Conservation (phyloP, 2,329 filamentous ascomycete genomes). For the Plectosphaerella cucumerina region DNA sequence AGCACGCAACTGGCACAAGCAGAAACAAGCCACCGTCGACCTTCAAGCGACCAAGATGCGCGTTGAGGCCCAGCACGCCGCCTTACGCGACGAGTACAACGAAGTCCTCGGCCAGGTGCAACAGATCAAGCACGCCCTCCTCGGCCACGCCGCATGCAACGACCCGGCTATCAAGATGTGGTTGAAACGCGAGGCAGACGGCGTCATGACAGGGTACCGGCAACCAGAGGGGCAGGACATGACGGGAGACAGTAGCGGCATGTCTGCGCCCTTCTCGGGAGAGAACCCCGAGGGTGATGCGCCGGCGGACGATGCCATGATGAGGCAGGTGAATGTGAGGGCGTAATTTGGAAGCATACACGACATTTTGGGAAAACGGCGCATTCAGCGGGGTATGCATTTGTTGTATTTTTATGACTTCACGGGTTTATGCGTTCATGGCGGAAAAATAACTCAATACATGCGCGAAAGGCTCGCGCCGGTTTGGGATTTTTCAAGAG, state of each 20-base stretch:
- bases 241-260: neutral
- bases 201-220: neutral
- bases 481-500: no score
- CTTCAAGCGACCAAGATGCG: conserved; percentile 1
- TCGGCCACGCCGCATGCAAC: conserved; percentile 7
- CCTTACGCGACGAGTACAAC: conserved; percentile 1
- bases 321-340: neutral
- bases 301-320: neutral
- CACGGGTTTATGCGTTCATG: no score
- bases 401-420: no score
- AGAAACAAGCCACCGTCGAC: conserved; percentile 5
- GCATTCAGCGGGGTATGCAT: neutral
- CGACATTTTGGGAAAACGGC: neutral
- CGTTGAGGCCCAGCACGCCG: conserved; percentile 2
- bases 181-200: conserved; percentile 3
- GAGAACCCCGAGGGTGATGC: neutral
- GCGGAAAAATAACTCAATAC: no score
- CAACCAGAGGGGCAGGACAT: neutral
- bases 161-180: conserved; percentile 7
- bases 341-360: neutral
- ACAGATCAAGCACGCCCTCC: conserved; percentile 5
- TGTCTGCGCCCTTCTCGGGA: neutral
- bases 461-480: no score
- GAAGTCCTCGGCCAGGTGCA: conserved; percentile 4
- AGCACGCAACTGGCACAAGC: conserved; percentile 10